Evolutionary conservation across 495 filamentous ascomycete species (phyloP).

Genomic region (Diplogelasinospora grovesii): DNA sequence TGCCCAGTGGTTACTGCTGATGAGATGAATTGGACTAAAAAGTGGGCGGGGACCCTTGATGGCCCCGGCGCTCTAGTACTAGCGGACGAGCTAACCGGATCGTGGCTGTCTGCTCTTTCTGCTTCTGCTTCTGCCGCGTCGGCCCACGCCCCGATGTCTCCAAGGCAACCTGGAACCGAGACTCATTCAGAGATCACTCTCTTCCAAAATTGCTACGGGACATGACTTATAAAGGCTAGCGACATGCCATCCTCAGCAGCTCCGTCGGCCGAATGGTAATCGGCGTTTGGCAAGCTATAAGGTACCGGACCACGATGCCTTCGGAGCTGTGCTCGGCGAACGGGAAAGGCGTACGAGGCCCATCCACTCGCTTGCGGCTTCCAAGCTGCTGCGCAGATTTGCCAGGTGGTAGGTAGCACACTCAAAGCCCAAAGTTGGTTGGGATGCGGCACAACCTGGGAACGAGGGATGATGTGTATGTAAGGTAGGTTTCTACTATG

Average conservation of each 20-base stretch:
- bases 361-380: constrained; percentile 2
- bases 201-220: not conserved
- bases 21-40: not conserved
- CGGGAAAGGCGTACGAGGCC: not conserved
- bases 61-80: not conserved
- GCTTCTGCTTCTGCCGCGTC: not conserved
- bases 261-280: too few relatives aligned
- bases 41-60: not conserved
- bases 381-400: not conserved
- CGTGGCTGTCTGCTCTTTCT: not conserved
- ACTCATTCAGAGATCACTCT: not conserved
- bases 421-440: not conserved
- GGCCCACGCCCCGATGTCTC: not conserved
- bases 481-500: not conserved
- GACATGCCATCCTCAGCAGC: not conserved
- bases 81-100: too few relatives aligned
- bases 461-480: too few relatives aligned
- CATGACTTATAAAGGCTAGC: not conserved
- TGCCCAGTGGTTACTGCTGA: not conserved
- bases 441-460: not conserved
- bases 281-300: not conserved
- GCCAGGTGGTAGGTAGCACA: not conserved
- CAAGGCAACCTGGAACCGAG: constrained; percentile 2
- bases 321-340: not conserved
- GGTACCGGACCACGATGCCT: not conserved